These are phyloP conservation scores for Athelia sp. DNA, from an alignment of 1,284 basidiomycete genomes.

Conservation along the genomic window DNA sequence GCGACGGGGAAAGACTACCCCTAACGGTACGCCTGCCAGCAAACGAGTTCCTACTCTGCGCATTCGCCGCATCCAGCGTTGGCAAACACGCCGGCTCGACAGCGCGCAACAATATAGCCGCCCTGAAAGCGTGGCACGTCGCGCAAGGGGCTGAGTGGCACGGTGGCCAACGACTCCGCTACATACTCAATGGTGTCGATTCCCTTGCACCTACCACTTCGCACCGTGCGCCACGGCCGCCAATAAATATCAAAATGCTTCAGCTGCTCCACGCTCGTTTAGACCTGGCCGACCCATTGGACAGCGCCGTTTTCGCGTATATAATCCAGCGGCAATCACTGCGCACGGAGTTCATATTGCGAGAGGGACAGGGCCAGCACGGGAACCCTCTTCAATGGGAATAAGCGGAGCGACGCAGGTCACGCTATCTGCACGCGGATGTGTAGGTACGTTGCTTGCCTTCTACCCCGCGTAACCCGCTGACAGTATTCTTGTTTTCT, in stretches of 20 bases:
- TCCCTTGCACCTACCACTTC: conserved; percentile 16
- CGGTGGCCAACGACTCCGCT: conserved; percentile 13
- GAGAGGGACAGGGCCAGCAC: too few relatives aligned
- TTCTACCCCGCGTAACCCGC: too few relatives aligned
- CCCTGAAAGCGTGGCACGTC: conserved; percentile 23
- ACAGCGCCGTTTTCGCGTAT: conserved; percentile 17
- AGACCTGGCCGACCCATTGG: conserved; percentile 11
- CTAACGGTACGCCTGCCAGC: conserved; percentile 14
- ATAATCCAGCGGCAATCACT: conserved; percentile 16
- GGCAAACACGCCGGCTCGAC: conserved; percentile 13
- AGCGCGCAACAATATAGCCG: conserved; percentile 9
- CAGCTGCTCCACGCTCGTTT: conserved; percentile 11
- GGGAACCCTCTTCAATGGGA: too few relatives aligned
- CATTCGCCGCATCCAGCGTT: conserved; percentile 17
- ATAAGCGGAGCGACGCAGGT: too few relatives aligned
- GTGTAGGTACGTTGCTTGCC: too few relatives aligned
- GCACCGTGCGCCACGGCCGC: conserved; percentile 10
- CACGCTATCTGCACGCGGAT: too few relatives aligned
- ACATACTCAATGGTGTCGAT: conserved; percentile 17
- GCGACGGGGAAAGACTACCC: conserved; percentile 12
- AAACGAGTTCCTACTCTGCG: conserved; percentile 20
- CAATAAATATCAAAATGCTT: conserved; percentile 17
- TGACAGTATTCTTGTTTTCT: too few relatives aligned
- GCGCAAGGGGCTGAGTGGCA: conserved; percentile 18
- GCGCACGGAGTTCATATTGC: conserved; percentile 30